Evolutionary conservation across 2,329 filamentous ascomycete species (phyloP).

Genomic region (Neurospora sp.): DNA sequence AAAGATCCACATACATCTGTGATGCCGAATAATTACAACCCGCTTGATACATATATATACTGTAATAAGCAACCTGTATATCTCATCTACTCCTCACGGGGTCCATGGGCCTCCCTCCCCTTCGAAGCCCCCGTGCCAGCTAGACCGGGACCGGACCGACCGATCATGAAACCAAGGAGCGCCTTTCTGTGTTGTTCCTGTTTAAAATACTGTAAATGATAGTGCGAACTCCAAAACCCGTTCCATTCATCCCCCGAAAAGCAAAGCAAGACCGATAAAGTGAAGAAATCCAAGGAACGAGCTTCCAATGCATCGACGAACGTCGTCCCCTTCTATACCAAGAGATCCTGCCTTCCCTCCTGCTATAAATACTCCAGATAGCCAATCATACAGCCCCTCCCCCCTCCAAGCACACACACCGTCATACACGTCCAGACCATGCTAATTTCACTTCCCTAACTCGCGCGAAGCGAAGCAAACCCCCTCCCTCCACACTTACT

Average conservation of each 20-base stretch:
- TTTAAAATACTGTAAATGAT: neutral
- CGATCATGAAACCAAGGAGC: no score
- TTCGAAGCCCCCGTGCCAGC: neutral
- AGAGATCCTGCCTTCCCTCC: neutral
- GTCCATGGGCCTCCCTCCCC: neutral
- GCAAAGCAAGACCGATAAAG: neutral
- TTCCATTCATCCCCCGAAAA: neutral
- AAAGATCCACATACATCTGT: no score
- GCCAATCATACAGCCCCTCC: neutral
- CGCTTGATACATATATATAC: neutral
- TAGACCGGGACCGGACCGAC: neutral
- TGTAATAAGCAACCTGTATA: neutral
- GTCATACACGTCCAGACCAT: neutral
- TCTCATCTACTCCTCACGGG: neutral
- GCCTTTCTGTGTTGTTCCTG: neutral
- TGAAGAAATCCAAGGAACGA: neutral
- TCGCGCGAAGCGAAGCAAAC: no score
- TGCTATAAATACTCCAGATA: neutral
- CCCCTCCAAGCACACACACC: neutral
- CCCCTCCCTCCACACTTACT: neutral
- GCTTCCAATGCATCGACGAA: neutral
- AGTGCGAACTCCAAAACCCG: neutral
- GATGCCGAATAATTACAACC: neutral
- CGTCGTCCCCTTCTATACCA: neutral
- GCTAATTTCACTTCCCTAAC: no score